Evolutionary conservation across 2,329 filamentous ascomycete species (phyloP).

Genomic region (Ploettnerulaceae sp.): DNA sequence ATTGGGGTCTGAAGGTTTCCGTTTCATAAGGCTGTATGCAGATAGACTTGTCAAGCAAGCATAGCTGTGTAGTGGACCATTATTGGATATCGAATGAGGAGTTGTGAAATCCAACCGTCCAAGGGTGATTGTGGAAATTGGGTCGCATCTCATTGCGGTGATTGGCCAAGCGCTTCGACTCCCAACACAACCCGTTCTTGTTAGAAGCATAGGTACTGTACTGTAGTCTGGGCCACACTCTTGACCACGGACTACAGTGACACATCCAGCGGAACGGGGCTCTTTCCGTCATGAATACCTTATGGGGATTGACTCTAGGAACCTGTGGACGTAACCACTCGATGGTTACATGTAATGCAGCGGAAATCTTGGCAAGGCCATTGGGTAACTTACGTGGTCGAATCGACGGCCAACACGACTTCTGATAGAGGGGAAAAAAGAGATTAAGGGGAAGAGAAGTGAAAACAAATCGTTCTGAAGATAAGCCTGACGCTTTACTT

Average conservation of each 20-base stretch:
- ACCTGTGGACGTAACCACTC: no score
- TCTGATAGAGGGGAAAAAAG: background rate
- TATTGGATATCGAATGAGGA: background rate
- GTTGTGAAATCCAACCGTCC: background rate
- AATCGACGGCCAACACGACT: conserved; percentile 1
- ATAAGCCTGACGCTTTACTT: no score
- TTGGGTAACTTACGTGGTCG: no score
- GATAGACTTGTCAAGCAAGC: background rate
- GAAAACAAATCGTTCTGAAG: no score
- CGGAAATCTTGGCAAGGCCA: background rate
- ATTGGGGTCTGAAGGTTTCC: background rate
- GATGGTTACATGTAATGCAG: no score
- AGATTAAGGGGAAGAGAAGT: background rate
- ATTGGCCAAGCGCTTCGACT: background rate
- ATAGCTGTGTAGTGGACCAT: background rate
- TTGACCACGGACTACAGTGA: background rate
- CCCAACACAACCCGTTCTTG: background rate
- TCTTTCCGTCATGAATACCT: background rate
- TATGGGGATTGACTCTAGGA: background rate
- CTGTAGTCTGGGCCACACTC: background rate
- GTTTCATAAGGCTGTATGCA: conserved; percentile 6
- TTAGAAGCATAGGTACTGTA: no score
- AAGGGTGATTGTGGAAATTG: conserved; percentile 4
- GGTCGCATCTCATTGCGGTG: background rate
- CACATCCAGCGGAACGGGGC: conserved; percentile 2